Base-by-base conservation (phyloP, 164 flowering plant species). In the Amborella trichopoda region DNA sequence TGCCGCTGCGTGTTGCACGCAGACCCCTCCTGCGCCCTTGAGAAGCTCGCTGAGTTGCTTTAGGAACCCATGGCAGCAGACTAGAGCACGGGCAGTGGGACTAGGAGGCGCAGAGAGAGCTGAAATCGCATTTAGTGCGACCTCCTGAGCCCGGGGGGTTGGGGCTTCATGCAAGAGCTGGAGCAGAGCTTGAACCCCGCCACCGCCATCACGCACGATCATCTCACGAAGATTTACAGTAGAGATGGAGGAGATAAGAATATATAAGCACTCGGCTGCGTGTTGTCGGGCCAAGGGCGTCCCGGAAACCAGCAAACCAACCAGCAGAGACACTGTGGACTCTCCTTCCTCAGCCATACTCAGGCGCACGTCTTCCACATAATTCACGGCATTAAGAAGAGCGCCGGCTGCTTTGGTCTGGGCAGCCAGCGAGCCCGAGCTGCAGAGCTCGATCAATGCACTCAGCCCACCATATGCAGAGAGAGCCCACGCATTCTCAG, bases 401-500 rank as follows among this genome's bases (percentile, higher is more conserved):
- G 87, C 80, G 0, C 93, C 93, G 2, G 61, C 73, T 0, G 84
- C 68, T 26, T 63, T 66, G 2, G 70, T 26, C 46, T 68, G 76
- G 3, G 70, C 60, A 1, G 56, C 33, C 3, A 57, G 58, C 0
- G 89, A 70, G 5, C 89, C 84, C 2, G 82, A 78, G 46, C 74
- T 71, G 44, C 86, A 82, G 0, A 83, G 76, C 12, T 78, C 74
- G 44, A 86, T 36, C 30, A 86, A 40, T 0, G 76, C 55, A 2
- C 75, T 45, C 13, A 80, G 72, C 8, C 96, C 96, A 2, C 87
- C 78, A 43, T 87, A 83, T 3, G 94, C 96, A 0, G 81, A 71
- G 22, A 87, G 26, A 0, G 94, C 90, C 90, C 96, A 83, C 0
- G 83, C 87, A 30, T 80, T 81, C 4, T 83, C 90, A 0, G 70